These are phyloP conservation scores for Botrytis porri DNA, from an alignment of 2,329 filamentous ascomycete genomes.

Conservation along the genomic window DNA sequence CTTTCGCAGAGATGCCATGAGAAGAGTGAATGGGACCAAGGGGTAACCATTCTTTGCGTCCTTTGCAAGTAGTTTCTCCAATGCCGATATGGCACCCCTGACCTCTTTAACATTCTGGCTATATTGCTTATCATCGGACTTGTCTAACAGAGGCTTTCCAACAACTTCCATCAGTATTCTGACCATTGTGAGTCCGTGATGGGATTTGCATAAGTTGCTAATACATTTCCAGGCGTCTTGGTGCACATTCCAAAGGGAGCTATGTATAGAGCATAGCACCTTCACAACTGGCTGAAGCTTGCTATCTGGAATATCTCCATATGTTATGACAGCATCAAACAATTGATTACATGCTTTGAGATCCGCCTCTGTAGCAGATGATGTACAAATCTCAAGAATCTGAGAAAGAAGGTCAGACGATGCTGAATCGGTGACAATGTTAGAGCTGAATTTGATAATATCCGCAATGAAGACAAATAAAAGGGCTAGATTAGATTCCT, in stretches of 20 bases:
- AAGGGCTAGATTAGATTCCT: slow-evolving; percentile 60
- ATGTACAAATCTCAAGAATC: slow-evolving; percentile 64
- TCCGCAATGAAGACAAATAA: slow-evolving; percentile 65
- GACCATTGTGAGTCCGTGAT: slow-evolving; percentile 68
- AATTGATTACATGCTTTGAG: slow-evolving; percentile 65
- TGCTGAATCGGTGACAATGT: slow-evolving; percentile 60
- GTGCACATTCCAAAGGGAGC: slow-evolving; percentile 57
- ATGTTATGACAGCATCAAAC: slow-evolving; percentile 69
- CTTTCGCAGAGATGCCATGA: slow-evolving; percentile 56
- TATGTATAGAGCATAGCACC: slow-evolving; percentile 69
- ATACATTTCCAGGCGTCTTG: slow-evolving; percentile 69
- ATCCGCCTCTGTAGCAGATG: slow-evolving; percentile 62
- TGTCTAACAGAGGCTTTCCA: slow-evolving; percentile 46
- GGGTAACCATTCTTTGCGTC: slow-evolving; percentile 59
- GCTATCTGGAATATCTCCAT: slow-evolving; percentile 62
- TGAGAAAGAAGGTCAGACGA: slow-evolving; percentile 59
- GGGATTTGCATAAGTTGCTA: slow-evolving; percentile 68
- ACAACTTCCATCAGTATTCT: slow-evolving; percentile 63
- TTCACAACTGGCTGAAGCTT: slow-evolving; percentile 65
- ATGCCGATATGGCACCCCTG: slow-evolving; percentile 59
- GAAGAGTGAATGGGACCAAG: slow-evolving; percentile 54
- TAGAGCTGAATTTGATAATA: slow-evolving; percentile 74
- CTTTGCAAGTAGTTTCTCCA: slow-evolving; percentile 61
- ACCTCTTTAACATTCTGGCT: slow-evolving; percentile 52
- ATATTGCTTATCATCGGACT: slow-evolving; percentile 45